Evolutionary conservation across 2,329 filamentous ascomycete species (phyloP), one percentile per base, ranked within the genome.

Genomic region (Trichoderma sp.): DNA sequence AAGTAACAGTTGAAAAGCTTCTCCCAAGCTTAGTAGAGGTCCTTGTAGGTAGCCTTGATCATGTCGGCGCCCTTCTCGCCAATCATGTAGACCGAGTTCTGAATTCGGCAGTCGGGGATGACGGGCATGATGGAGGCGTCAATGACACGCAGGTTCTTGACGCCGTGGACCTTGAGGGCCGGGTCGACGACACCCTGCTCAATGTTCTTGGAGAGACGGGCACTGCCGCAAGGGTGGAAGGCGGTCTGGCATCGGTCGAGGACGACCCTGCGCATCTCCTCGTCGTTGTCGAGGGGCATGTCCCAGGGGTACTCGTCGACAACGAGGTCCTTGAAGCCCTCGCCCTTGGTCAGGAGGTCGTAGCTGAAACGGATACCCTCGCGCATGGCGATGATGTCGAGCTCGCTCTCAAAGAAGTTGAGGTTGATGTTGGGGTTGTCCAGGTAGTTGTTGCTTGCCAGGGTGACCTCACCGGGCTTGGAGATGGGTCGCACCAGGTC

Each of bases 41-140:
- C 73, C 47, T 72, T 73, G 56, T 75, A 70, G 12, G 67, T 70
- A 9, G 70, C 72, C 70, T 75, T 75, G 63, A 75, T 69, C 62
- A 74, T 53, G 36, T 76, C 75, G 24, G 75, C 75, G 15, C 73
- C 82, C 81, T 86, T 90, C 77, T 91, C 88, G 5, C 82, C 88
- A 71, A 89, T 77, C 84, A 87, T 88, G 74, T 90, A 91, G 2
- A 90, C 87, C 2, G 86, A 83, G 71, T 88, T 89, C 77, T 90
- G 88, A 62, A 89, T 89, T 1, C 87, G 84, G n/a, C 81, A 87
- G 82, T 83, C 88, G 72, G 77, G 87, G 78, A 84, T 88, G 77
- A 89, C 82, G 0, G 88, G 88, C 14, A 89, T 85, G 26, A 88
- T 78, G 0, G 85, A 88, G 0, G 87, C 87, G 76, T 90, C 88